A percentile compares a stretch with the other conserved stretches of the same genome.
These are phyloP conservation scores for Setomelanomma holmii DNA, from an alignment of 2,329 filamentous ascomycete genomes.

Conservation along the genomic window DNA sequence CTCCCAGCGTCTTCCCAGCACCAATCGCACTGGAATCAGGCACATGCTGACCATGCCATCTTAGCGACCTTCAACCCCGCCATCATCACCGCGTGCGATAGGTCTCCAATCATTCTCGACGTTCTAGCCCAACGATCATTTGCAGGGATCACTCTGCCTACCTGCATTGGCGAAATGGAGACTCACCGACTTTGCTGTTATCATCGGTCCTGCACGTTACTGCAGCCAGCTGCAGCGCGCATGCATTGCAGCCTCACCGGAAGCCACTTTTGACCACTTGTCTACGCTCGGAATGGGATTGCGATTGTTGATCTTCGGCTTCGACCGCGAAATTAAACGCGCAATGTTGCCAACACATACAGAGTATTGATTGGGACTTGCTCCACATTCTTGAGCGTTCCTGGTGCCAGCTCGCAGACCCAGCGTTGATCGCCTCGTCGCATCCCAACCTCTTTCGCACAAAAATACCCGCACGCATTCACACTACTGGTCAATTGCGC, in stretches of 20 bases:
- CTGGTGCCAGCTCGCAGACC: conserved; percentile 1
- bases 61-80: conserved; percentile 2
- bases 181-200: conserved; percentile 30
- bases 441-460: too few species aligned
- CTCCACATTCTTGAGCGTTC: background rate
- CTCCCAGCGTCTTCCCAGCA: background rate
- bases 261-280: conserved; percentile 8
- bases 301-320: conserved; percentile 3
- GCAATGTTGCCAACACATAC: conserved; percentile 1
- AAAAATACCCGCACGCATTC: background rate
- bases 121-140: conserved; percentile 1
- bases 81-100: background rate
- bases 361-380: too few species aligned
- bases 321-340: conserved; percentile 2
- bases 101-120: background rate
- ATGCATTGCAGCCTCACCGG: conserved; percentile 40
- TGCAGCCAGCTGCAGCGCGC: conserved; percentile 16
- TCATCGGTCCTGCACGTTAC: conserved; percentile 23
- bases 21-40: background rate
- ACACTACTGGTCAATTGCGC: background rate
- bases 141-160: conserved; percentile 2
- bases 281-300: background rate
- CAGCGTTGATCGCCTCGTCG: background rate
- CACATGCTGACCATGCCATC: conserved; percentile 1
- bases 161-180: conserved; percentile 20